phyloP scores from a whole-genome alignment of 148 eudicot genomes.

The Suaeda aralocaspica region DNA sequence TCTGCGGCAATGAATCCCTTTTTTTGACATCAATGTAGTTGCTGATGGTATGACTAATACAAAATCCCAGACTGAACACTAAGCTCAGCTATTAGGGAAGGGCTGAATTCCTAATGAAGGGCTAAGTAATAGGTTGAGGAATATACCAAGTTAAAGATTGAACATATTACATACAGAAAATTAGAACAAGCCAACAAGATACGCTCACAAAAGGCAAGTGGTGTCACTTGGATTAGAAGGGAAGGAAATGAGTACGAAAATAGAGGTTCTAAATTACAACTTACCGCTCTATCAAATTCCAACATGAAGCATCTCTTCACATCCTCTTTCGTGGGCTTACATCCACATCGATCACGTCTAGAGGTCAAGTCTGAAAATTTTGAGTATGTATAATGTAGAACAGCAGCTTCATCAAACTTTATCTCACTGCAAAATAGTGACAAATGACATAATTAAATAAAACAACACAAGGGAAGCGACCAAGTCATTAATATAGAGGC shows the following conservation, averaged over 20 bases:
- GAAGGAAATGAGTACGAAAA: neutral
- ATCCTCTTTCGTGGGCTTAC: slow-evolving; percentile 94
- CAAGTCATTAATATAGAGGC: neutral
- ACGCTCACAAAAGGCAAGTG: neutral
- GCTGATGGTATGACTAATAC: too few relatives aligned
- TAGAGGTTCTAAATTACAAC: slow-evolving; percentile 19
- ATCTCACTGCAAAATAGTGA: slow-evolving; percentile 53
- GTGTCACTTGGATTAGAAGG: slow-evolving; percentile 6
- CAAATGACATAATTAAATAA: slow-evolving; percentile 9
- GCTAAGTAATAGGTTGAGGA: neutral
- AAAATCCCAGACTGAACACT: too few relatives aligned
- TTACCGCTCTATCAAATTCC: slow-evolving; percentile 89
- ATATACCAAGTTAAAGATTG: neutral
- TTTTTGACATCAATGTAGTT: too few relatives aligned
- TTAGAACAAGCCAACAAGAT: neutral
- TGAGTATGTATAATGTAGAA: slow-evolving; percentile 82
- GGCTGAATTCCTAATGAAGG: neutral
- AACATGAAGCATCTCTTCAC: slow-evolving; percentile 94
- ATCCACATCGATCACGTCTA: slow-evolving; percentile 93
- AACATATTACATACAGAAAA: neutral
- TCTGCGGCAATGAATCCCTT: too few relatives aligned
- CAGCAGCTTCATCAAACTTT: slow-evolving; percentile 87
- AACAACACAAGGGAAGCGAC: neutral
- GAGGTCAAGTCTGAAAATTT: slow-evolving; percentile 89
- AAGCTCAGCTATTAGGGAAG: neutral